Evolutionary conservation across 2,329 filamentous ascomycete species (phyloP).

Genomic region (Colletotrichum abscissum): DNA sequence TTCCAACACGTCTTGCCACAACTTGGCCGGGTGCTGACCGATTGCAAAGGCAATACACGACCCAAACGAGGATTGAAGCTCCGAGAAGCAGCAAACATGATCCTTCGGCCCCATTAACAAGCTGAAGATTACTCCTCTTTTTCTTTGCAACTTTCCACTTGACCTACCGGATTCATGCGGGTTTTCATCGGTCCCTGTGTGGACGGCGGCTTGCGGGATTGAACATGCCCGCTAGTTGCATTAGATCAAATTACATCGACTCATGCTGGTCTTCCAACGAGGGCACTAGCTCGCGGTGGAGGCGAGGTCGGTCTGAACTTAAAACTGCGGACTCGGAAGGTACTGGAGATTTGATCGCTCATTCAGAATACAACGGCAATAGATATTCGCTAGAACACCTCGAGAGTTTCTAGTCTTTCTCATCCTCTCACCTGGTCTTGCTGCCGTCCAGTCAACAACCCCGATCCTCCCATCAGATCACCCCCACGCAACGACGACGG

Average conservation of each 20-base stretch:
- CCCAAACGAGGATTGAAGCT: background rate
- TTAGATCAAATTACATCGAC: background rate
- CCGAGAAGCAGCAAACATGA: background rate
- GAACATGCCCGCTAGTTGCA: background rate
- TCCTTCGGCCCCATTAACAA: background rate
- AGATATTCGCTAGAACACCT: background rate
- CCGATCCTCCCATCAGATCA: background rate
- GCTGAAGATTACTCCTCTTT: background rate
- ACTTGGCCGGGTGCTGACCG: too few species aligned
- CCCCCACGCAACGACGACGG: background rate
- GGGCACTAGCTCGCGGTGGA: background rate
- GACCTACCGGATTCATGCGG: background rate
- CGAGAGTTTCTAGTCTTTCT: background rate
- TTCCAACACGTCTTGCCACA: background rate
- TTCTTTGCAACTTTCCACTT: background rate
- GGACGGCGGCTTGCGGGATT: background rate
- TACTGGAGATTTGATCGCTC: background rate
- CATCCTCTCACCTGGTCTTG: background rate
- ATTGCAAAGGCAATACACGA: background rate
- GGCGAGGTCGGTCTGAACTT: background rate
- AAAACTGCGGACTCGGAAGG: background rate
- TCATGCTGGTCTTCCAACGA: background rate
- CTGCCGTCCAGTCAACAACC: background rate
- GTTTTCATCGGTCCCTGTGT: background rate
- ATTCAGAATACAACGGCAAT: background rate